phyloP scores from a whole-genome alignment of 495 filamentous ascomycete genomes.

The Hapsidospora chrysogenum region DNA sequence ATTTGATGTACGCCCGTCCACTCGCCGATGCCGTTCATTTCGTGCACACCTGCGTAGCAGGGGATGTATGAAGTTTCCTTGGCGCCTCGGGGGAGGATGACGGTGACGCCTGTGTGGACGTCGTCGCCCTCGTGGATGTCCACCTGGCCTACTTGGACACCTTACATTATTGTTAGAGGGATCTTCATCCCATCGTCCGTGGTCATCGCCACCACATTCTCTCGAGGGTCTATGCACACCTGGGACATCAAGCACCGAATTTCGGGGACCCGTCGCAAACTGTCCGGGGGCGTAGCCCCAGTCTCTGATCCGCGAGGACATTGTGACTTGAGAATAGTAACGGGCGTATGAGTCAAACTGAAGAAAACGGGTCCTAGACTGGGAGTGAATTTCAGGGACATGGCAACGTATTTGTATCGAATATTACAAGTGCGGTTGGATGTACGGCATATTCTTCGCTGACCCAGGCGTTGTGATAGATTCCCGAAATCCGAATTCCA shows the following conservation, averaged over 20 bases:
- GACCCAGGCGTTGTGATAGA: no score
- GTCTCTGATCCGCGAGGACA: background rate
- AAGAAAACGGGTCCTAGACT: no score
- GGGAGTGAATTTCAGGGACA: no score
- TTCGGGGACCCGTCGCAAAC: slow-evolving; percentile 8
- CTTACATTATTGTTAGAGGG: slow-evolving; percentile 1
- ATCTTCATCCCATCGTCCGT: no score
- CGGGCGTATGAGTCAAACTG: no score
- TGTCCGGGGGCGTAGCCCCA: slow-evolving; percentile 10
- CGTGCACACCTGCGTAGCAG: slow-evolving; percentile 11
- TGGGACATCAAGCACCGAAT: slow-evolving; percentile 11
- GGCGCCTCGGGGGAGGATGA: slow-evolving; percentile 10
- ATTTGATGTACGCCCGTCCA: slow-evolving; percentile 9
- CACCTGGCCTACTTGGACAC: slow-evolving; percentile 10
- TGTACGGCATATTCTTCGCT: no score
- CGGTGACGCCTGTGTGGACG: slow-evolving; percentile 9
- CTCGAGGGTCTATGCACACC: slow-evolving; percentile 1
- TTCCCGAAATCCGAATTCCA: no score
- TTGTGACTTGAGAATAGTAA: no score
- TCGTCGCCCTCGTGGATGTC: slow-evolving; percentile 8
- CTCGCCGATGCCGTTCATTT: slow-evolving; percentile 12
- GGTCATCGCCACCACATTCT: no score
- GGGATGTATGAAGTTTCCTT: slow-evolving; percentile 8
- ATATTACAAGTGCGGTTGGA: no score
- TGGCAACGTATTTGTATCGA: no score